phyloP scores from a whole-genome alignment of 73 alveolate genomes.

The Halteria grandinella region DNA sequence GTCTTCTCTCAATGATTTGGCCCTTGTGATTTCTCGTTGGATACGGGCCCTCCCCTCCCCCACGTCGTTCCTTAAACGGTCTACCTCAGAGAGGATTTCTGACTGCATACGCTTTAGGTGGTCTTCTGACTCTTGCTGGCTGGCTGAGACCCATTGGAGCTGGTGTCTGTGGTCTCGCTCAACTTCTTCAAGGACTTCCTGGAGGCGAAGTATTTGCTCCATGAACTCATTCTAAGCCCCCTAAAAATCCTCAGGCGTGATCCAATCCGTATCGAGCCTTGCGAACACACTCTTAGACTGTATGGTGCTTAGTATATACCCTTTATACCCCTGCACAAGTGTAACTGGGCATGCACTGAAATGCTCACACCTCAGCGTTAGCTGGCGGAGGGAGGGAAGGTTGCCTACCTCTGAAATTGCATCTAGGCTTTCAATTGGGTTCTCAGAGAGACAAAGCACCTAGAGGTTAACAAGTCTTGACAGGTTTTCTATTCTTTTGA shows the following conservation, averaged over 20 bases:
- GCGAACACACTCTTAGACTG: not conserved
- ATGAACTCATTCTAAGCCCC: slow-evolving; percentile 63
- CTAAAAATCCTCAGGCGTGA: slow-evolving; percentile 41
- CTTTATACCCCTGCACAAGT: slow-evolving; percentile 60
- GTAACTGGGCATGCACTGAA: slow-evolving; percentile 70
- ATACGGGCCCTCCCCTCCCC: slow-evolving; percentile 66
- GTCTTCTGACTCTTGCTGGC: no score
- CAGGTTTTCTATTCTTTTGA: slow-evolving; percentile 55
- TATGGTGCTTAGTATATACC: slow-evolving; percentile 64
- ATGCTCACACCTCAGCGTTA: slow-evolving; percentile 54
- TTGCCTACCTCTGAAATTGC: slow-evolving; percentile 44
- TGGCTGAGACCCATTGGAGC: slow-evolving; percentile 60
- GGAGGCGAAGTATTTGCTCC: slow-evolving; percentile 62
- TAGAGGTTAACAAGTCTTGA: slow-evolving; percentile 52
- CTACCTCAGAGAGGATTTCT: slow-evolving; percentile 66
- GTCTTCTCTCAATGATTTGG: slow-evolving; percentile 59
- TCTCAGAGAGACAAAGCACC: slow-evolving; percentile 51
- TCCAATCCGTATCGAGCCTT: slow-evolving; percentile 55
- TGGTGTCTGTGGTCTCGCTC: slow-evolving; percentile 73
- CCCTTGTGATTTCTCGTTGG: slow-evolving; percentile 40
- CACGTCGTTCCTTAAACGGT: slow-evolving; percentile 68
- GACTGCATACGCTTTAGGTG: slow-evolving; percentile 49
- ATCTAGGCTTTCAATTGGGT: slow-evolving; percentile 59
- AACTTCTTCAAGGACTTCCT: slow-evolving; percentile 57
- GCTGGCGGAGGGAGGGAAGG: slow-evolving; percentile 33